phyloP scores from a whole-genome alignment of 2,329 filamentous ascomycete genomes.

The Pseudogymnoascus sp. region DNA sequence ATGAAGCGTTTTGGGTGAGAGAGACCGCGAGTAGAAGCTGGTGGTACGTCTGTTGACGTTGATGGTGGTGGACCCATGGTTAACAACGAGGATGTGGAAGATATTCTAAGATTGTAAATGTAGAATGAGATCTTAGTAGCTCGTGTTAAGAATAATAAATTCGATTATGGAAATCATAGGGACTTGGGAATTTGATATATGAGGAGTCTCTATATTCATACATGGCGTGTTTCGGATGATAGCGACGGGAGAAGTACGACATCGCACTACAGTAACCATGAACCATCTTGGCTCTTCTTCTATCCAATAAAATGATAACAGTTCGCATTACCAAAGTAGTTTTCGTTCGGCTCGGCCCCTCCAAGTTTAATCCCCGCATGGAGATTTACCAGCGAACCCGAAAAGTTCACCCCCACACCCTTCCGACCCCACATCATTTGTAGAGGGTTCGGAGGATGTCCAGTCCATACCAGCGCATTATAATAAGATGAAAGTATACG shows the following conservation, averaged over 20 bases:
- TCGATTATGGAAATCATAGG: neutral
- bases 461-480: neutral
- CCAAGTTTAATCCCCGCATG: neutral
- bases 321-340: neutral
- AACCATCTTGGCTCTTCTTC: neutral
- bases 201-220: neutral
- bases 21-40: neutral
- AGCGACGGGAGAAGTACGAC: neutral
- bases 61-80: neutral
- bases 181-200: neutral
- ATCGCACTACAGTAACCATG: neutral
- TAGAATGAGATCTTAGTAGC: neutral
- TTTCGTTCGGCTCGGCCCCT: neutral
- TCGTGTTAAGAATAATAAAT: neutral
- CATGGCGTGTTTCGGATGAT: neutral
- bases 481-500: neutral
- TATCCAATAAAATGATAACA: neutral
- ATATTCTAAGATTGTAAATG: neutral
- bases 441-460: neutral
- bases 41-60: neutral
- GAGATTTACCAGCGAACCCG: neutral
- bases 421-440: neutral
- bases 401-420: neutral
- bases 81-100: neutral
- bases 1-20: slow-evolving; percentile 16